Percentiles rank a stretch among this genome's conserved stretches.
phyloP scores from a whole-genome alignment of 352 stramenopile species.

The Pythium phragmiticola region DNA sequence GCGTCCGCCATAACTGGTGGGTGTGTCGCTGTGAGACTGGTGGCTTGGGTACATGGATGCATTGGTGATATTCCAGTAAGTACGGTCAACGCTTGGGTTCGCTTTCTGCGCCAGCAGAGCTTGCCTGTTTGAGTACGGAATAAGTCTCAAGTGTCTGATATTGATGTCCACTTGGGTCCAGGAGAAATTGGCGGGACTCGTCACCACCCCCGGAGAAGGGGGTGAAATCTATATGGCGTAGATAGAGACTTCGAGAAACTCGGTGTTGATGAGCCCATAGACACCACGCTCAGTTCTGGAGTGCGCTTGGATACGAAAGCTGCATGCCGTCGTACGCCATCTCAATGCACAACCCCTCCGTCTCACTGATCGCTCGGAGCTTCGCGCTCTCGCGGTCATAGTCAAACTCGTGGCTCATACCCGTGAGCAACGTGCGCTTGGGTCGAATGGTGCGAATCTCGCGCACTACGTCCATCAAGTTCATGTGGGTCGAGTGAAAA shows the following conservation, averaged over 20 bases:
- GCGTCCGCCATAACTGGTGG: neutral
- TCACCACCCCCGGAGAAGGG: no score
- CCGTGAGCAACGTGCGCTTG: slow-evolving; percentile 73
- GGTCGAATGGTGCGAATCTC: slow-evolving; percentile 66
- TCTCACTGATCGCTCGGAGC: slow-evolving; percentile 42
- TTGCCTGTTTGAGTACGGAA: no score
- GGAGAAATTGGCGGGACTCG: no score
- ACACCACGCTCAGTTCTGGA: no score
- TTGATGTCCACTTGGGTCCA: no score
- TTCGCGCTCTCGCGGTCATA: slow-evolving; percentile 51
- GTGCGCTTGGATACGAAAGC: slow-evolving; percentile 39
- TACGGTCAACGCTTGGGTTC: neutral
- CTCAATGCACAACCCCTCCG: slow-evolving; percentile 65
- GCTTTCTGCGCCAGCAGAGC: neutral
- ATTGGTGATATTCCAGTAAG: neutral
- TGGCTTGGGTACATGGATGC: neutral
- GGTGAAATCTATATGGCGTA: no score
- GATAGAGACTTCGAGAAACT: no score
- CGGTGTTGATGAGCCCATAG: no score
- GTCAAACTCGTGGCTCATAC: slow-evolving; percentile 87
- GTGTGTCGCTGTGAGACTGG: no score
- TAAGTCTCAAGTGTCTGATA: no score
- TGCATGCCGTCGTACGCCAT: slow-evolving; percentile 83
- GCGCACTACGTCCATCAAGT: slow-evolving; percentile 61
- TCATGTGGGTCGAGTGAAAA: slow-evolving; percentile 87